A percentile compares a stretch with the other conserved stretches of the same genome.
Conservation (phyloP, 768 basidiomycete species). For the Leucosporidium yakuticum region DNA sequence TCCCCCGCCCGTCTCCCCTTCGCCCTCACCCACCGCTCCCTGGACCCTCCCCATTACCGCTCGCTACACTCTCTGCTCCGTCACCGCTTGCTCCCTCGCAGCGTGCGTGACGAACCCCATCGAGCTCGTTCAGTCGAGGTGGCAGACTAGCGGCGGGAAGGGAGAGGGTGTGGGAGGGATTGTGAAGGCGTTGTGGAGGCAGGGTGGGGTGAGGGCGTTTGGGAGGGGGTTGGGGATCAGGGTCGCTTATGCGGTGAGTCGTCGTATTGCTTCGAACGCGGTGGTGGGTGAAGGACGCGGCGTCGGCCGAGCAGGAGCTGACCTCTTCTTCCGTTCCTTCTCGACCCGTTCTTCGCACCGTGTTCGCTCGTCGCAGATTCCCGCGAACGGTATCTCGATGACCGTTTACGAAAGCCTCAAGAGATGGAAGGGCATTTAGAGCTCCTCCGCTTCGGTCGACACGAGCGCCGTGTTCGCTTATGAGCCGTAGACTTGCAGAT, state of each 20-base stretch:
- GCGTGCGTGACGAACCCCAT: slow-evolving; percentile 32
- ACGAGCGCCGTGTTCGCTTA: no score
- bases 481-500: no score
- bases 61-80: slow-evolving; percentile 34
- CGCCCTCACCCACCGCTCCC: background rate
- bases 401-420: slow-evolving; percentile 35
- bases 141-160: slow-evolving; percentile 36
- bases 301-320: background rate
- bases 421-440: slow-evolving; percentile 25
- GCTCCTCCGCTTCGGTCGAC: no score
- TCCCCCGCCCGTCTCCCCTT: background rate
- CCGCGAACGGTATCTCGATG: slow-evolving; percentile 35
- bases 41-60: slow-evolving; percentile 22
- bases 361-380: slow-evolving; percentile 16
- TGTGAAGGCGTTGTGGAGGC: slow-evolving; percentile 21
- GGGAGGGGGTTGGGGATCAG: slow-evolving; percentile 31
- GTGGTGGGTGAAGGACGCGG: background rate
- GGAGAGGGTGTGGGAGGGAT: slow-evolving; percentile 23
- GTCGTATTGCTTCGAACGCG: background rate
- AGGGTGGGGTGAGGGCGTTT: slow-evolving; percentile 30
- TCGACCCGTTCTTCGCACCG: no score
- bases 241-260: slow-evolving; percentile 34
- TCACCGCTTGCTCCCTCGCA: slow-evolving; percentile 25
- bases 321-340: background rate
- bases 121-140: slow-evolving; percentile 36